A percentile compares a stretch with the other conserved stretches of the same genome.
These are phyloP conservation scores for Starmerella tilneyi DNA, from an alignment of 805 yeast species.

Conservation along the genomic window DNA sequence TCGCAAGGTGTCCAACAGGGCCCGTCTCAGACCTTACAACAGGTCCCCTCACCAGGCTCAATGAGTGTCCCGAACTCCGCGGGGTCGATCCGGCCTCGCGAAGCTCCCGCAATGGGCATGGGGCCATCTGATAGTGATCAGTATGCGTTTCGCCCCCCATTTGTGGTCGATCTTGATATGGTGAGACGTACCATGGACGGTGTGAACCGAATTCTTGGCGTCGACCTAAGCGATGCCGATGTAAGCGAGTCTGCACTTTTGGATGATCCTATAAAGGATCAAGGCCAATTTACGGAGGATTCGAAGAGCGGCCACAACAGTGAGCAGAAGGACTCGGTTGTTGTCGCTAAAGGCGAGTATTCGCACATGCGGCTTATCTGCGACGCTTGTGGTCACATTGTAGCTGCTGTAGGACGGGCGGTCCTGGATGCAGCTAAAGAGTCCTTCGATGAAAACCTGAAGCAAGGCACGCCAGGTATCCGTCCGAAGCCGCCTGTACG, in stretches of 20 bases:
- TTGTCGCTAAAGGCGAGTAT: conserved; percentile 21
- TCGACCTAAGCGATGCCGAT: conserved; percentile 24
- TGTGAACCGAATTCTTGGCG: conserved; percentile 23
- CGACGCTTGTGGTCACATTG: conserved; percentile 74
- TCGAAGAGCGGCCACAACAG: neutral
- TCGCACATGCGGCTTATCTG: conserved; percentile 55
- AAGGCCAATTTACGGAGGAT: neutral
- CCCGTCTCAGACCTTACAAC: no score
- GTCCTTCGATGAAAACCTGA: conserved; percentile 22
- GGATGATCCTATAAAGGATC: conserved; percentile 9
- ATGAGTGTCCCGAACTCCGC: neutral
- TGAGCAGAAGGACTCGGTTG: conserved; percentile 8
- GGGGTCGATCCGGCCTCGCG: neutral
- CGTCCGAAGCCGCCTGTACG: conserved; percentile 27
- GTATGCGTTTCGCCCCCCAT: conserved; percentile 12
- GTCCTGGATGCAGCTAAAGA: conserved; percentile 30
- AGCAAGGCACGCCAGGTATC: conserved; percentile 6
- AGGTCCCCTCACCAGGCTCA: neutral
- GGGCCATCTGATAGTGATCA: neutral
- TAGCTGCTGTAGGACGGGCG: conserved; percentile 58
- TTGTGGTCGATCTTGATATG: conserved; percentile 18
- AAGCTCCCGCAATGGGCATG: neutral
- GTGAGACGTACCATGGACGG: conserved; percentile 22
- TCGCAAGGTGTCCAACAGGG: no score
- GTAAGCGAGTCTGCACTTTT: conserved; percentile 20